Conservation (phyloP, 345 rosid genomes). For the Bruguiera parviflora region DNA sequence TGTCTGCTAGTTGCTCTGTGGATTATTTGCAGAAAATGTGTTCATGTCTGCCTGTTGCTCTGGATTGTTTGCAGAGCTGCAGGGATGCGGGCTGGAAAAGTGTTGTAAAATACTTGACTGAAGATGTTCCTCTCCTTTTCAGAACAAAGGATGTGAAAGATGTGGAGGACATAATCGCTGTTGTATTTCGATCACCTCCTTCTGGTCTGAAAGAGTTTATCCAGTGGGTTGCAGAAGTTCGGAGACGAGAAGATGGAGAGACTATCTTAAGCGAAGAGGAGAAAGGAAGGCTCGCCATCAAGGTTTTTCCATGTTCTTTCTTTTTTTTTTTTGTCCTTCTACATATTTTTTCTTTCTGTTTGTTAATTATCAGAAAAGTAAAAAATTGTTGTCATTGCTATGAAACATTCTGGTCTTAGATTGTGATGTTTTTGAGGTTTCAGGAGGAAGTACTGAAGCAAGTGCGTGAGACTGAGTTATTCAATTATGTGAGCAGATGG, state of each 20-base stretch:
- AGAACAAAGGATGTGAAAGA: constrained; percentile 59
- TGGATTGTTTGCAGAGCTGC: constrained; percentile 49
- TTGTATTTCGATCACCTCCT: constrained; percentile 61
- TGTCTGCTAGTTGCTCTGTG: too few species aligned
- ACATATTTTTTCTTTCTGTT: not conserved
- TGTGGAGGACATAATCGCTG: constrained; percentile 39
- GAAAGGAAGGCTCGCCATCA: constrained; percentile 59
- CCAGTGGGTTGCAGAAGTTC: constrained; percentile 79
- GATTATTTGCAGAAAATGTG: constrained; percentile 31
- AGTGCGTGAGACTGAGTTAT: constrained; percentile 30
- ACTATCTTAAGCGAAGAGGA: constrained; percentile 63
- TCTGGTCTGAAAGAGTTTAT: constrained; percentile 69
- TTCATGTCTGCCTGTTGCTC: too few species aligned
- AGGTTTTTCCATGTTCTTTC: constrained; percentile 36
- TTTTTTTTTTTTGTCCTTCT: not conserved
- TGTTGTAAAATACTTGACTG: constrained; percentile 68
- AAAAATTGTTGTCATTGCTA: not conserved
- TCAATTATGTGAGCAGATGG: constrained; percentile 30
- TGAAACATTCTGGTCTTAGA: not conserved
- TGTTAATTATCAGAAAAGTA: not conserved
- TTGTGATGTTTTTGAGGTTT: not conserved
- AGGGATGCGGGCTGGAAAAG: constrained; percentile 69
- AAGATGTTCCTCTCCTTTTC: constrained; percentile 68
- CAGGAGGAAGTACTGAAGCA: constrained; percentile 46
- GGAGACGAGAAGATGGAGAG: constrained; percentile 61